phyloP scores from a whole-genome alignment of 768 basidiomycete species.

The Rhodotorula graminis region DNA sequence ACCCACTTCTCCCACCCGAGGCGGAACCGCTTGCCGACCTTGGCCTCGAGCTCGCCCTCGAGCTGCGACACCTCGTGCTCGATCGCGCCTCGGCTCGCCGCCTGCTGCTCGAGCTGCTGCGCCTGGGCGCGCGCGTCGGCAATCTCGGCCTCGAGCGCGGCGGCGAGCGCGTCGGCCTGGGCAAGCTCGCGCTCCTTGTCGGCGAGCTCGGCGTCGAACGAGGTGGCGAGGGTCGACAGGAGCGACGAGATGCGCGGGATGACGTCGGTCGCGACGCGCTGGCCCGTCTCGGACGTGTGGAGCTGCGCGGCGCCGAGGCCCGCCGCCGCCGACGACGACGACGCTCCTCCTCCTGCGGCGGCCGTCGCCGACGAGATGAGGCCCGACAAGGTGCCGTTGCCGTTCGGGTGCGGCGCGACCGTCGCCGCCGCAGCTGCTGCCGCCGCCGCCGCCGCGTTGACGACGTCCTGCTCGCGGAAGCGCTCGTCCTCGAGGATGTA shows the following conservation, averaged over 20 bases:
- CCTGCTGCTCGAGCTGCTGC: slow-evolving; percentile 47
- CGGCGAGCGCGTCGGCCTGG: slow-evolving; percentile 61
- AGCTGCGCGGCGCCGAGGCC: slow-evolving; percentile 53
- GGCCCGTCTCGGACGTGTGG: slow-evolving; percentile 77
- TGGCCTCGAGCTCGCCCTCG: slow-evolving; percentile 59
- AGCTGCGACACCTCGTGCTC: slow-evolving; percentile 45
- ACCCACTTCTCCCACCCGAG: slow-evolving; percentile 92
- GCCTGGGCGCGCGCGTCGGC: not conserved
- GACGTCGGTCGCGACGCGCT: slow-evolving; percentile 76
- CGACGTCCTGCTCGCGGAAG: slow-evolving; percentile 55
- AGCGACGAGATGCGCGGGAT: slow-evolving; percentile 78
- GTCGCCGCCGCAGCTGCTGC: not conserved
- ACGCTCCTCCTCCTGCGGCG: not conserved
- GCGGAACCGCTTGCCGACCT: slow-evolving; percentile 76
- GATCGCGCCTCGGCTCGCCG: slow-evolving; percentile 46
- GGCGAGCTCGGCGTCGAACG: slow-evolving; percentile 84
- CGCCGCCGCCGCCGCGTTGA: not conserved
- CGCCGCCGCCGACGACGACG: slow-evolving; percentile 46
- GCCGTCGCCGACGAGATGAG: not conserved
- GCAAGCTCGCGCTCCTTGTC: slow-evolving; percentile 86
- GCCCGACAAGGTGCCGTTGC: not conserved
- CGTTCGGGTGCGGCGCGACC: not conserved
- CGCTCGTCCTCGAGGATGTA: slow-evolving; percentile 98
- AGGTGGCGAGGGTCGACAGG: slow-evolving; percentile 78
- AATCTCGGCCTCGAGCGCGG: slow-evolving; percentile 51